Base-by-base conservation (phyloP, 768 basidiomycete genomes). In the Cystobasidiopsis lactophilus region DNA sequence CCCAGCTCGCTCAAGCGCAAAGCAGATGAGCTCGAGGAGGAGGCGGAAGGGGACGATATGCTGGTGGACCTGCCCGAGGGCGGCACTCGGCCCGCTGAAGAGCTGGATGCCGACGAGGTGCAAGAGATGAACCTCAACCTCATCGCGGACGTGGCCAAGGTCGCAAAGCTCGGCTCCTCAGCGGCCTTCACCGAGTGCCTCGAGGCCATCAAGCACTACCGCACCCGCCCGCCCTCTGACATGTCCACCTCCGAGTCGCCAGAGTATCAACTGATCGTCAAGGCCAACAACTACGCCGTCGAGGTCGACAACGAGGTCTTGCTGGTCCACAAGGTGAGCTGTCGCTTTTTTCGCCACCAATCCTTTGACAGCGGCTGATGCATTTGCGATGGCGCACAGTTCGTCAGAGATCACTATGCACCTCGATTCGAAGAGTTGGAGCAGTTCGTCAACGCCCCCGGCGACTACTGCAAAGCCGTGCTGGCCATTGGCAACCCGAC, bases 251-350 rank as follows among this genome's bases (percentile, higher is more conserved):
- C 85, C 64, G 73, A 86, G 56, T 89, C 91, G 64, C 84, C 86
- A 1, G 93, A 98, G 67, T 98, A 98, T 69, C 77, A 80, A 57
- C 72, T 96, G 56, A 96, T 96, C 61, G 93, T 98, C 3, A 79
- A 86, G 60, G 85, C 93, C 24, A 98, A 98, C 71, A 98, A 98
- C 67, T 71, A 96, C 53, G 85, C 88, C 1, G 93, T 98, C 40
- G 93, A 98, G 62, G 79, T 96, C 4, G 93, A 98, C 68, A 98
- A 98, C 61, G 93, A 98, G 67, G 85, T 95, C 51, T 72, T 98
- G 33, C 73, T 98, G 30, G 89, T 98, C 0, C 85, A 98, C 70
- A 98, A 98, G 74, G 86, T 75, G 60, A 57, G 68, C 63, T 14
- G 16, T 16, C 51, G n/a, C n/a, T n/a, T n/a, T n/a, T n/a, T n/a